A percentile compares a stretch with the other conserved stretches of the same genome.
These are phyloP conservation scores for Yamadazyma blattariae DNA, from an alignment of 1,139 yeast genomes.

Conservation along the genomic window DNA sequence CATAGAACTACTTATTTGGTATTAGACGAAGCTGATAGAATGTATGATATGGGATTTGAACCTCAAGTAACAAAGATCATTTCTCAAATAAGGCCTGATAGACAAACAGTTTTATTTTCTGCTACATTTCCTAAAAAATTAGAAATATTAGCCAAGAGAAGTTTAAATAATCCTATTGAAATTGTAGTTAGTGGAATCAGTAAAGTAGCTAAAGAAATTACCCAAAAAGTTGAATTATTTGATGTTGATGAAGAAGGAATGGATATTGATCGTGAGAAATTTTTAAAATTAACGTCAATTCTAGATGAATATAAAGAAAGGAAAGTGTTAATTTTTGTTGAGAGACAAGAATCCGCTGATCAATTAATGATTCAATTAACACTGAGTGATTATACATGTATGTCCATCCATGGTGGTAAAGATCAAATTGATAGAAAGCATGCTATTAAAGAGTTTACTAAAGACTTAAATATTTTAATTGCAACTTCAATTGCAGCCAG, in stretches of 20 bases:
- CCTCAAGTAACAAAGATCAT: slow-evolving; percentile 90
- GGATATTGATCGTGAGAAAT: slow-evolving; percentile 33
- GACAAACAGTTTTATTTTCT: slow-evolving; percentile 89
- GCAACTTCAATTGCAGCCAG: slow-evolving; percentile 96
- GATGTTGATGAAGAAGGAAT: slow-evolving; percentile 32
- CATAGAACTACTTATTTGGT: slow-evolving; percentile 75
- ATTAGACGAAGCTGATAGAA: slow-evolving; percentile 93
- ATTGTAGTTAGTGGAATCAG: slow-evolving; percentile 82
- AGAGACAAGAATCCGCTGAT: slow-evolving; percentile 83
- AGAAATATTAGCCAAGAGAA: slow-evolving; percentile 69
- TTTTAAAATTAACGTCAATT: slow-evolving; percentile 50
- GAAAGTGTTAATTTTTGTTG: slow-evolving; percentile 79
- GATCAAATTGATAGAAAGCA: slow-evolving; percentile 81
- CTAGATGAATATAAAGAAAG: slow-evolving; percentile 42
- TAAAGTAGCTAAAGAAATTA: slow-evolving; percentile 78
- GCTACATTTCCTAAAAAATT: slow-evolving; percentile 89
- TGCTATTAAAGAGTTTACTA: slow-evolving; percentile 68
- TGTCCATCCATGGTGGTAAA: slow-evolving; percentile 89
- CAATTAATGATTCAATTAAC: slow-evolving; percentile 55
- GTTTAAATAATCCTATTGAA: slow-evolving; percentile 63
- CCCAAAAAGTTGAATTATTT: slow-evolving; percentile 67
- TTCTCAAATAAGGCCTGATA: slow-evolving; percentile 76
- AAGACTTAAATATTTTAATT: slow-evolving; percentile 60
- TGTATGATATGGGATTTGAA: slow-evolving; percentile 97
- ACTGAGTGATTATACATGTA: slow-evolving; percentile 55